These are phyloP conservation scores for Yarrowia sp. DNA, from an alignment of 805 yeast genomes.

Conservation along the genomic window DNA sequence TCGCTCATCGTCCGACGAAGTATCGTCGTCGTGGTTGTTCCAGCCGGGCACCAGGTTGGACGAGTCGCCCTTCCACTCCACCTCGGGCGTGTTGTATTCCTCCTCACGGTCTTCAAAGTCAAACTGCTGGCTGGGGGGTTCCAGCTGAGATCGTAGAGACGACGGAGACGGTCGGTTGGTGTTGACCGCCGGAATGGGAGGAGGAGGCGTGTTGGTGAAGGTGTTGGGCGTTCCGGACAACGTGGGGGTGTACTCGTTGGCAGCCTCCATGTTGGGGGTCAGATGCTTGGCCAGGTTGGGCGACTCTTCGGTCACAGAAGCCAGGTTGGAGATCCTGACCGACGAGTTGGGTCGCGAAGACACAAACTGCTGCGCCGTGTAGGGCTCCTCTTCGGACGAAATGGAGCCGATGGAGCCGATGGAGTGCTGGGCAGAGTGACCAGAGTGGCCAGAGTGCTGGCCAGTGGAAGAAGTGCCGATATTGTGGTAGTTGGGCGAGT, in stretches of 20 bases:
- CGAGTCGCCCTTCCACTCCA: slow-evolving; percentile 18
- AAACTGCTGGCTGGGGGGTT: slow-evolving; percentile 12
- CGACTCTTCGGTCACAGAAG: slow-evolving; percentile 5
- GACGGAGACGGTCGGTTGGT: slow-evolving; percentile 16
- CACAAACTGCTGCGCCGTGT: slow-evolving; percentile 13
- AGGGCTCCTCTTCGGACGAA: slow-evolving; percentile 17
- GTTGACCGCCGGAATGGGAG: slow-evolving; percentile 17
- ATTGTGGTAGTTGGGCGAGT: slow-evolving; percentile 30
- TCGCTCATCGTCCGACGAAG: slow-evolving; percentile 23
- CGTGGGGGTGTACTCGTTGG: slow-evolving; percentile 18
- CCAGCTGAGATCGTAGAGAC: neutral
- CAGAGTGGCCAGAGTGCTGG: neutral
- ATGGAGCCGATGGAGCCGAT: slow-evolving; percentile 19
- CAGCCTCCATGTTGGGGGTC: slow-evolving; percentile 9
- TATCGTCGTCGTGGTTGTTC: slow-evolving; percentile 22
- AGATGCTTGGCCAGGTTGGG: slow-evolving; percentile 13
- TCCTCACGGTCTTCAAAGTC: slow-evolving; percentile 3
- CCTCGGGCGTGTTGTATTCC: slow-evolving; percentile 16
- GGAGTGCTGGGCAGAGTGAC: slow-evolving; percentile 6
- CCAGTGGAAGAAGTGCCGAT: slow-evolving; percentile 13
- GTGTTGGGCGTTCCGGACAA: neutral
- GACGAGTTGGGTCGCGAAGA: slow-evolving; percentile 15
- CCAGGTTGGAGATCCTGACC: slow-evolving; percentile 8
- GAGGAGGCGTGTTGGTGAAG: slow-evolving; percentile 8
- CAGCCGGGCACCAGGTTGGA: slow-evolving; percentile 2